Percentiles rank a stretch among this genome's conserved stretches.
Evolutionary conservation across 2,329 filamentous ascomycete genomes (phyloP).

Genomic region (Scedosporium minutisporum): DNA sequence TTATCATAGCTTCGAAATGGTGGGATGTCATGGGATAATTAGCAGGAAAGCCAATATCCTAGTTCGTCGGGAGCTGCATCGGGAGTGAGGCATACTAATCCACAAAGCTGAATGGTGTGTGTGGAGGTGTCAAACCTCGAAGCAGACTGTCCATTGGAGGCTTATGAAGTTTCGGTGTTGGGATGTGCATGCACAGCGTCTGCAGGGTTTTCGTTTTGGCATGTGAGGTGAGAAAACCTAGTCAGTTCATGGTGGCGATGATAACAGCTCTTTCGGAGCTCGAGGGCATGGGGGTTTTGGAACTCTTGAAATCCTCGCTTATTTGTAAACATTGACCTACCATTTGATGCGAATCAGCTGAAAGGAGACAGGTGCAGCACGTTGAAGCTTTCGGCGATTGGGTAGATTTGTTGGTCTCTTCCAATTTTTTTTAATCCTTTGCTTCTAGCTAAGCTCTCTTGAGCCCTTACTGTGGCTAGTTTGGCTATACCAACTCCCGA

Average conservation of each 20-base stretch:
- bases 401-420: background rate
- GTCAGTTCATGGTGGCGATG: conserved; percentile 1
- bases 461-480: background rate
- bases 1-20: background rate
- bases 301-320: background rate
- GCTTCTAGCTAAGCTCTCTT: background rate
- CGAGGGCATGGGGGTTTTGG: background rate
- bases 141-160: background rate
- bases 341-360: background rate
- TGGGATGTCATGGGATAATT: background rate
- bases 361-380: background rate
- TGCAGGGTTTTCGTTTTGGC: background rate
- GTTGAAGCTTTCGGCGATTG: background rate
- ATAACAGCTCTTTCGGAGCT: background rate
- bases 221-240: background rate
- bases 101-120: background rate
- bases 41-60: background rate
- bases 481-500: conserved; percentile 53
- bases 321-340: too few species aligned
- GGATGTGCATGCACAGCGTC: background rate
- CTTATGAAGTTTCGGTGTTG: too few species aligned
- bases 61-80: background rate
- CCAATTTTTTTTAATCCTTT: background rate
- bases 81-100: background rate
- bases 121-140: background rate